These are phyloP conservation scores for Moricandia arvensis DNA, from an alignment of 345 rosid species.

Conservation along the genomic window DNA sequence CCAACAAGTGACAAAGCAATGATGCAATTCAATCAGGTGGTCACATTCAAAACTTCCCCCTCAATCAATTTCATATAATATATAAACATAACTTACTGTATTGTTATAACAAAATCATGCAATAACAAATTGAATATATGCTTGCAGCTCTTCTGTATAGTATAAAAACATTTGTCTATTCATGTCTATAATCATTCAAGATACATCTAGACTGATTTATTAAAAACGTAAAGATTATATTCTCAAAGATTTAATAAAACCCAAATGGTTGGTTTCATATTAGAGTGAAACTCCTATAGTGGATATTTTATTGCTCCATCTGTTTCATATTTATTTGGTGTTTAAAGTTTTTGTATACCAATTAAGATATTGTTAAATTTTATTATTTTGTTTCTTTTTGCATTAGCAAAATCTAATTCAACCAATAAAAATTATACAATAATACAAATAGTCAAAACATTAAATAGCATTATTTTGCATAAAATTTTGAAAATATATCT, in stretches of 20 bases:
- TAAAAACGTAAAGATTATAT: not conserved
- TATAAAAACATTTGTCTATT: not conserved
- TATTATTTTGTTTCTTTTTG: too few species aligned
- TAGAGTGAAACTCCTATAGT: not conserved
- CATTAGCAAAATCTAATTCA: not conserved
- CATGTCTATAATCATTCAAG: not conserved
- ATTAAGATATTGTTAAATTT: not conserved
- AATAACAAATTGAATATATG: not conserved
- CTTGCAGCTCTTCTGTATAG: not conserved
- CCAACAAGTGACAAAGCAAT: conserved; percentile 27
- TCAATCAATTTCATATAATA: not conserved
- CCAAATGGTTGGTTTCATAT: not conserved
- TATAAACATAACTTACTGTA: not conserved
- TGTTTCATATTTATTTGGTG: too few species aligned
- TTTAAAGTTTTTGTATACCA: not conserved
- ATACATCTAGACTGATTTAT: not conserved
- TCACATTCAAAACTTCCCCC: conserved; percentile 8
- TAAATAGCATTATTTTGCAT: too few species aligned
- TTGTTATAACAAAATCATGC: not conserved
- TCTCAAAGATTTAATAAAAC: not conserved
- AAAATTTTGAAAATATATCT: too few species aligned
- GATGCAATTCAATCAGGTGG: conserved; percentile 16
- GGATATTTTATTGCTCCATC: not conserved
- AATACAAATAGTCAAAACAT: too few species aligned
- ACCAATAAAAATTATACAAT: not conserved